Base-by-base conservation (phyloP, 176 grass and related monocot genomes). In the Carex kokanica region DNA sequence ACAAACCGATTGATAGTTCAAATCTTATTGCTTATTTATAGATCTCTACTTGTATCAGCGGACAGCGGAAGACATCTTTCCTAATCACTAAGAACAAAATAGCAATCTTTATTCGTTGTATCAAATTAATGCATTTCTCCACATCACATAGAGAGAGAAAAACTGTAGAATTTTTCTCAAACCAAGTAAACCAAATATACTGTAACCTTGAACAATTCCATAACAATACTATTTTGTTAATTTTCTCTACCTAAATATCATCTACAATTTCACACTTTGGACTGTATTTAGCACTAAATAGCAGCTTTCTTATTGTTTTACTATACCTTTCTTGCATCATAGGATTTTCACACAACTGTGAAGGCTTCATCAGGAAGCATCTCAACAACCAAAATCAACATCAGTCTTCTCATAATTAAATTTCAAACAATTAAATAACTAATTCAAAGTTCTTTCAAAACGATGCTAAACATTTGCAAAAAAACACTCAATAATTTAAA, bases 311-410 rank as follows among this genome's bases (percentile, higher is more conserved):
- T 17, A 58, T 58, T 11, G 60, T 29, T 65, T 38, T 1, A 69
- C 66, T 36, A 63, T 36, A 97, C 95, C 92, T 98, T 98, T 69
- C 95, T 88, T 87, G 90, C 95, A 72, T 98, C 95, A 80, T 94
- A 94, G 17, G 95, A 98, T 87, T 98, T 94, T 73, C 95, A 84
- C 61, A 94, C 88, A 79, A 94, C 82, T 79, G 81, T 80, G 80
- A 98, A 98, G 24, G 87, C 95, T 86, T 93, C 92, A 57, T 93
- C 62, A 36, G 95, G 95, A 74, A 98, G 89, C 95, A 98, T 93
- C 73, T 87, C 75, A 88, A 90, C 66, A 91, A 98, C 92, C 95
- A 94, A 73, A 59, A 84, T 43, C 43, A 80, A 82, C 64, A 88
- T 41, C 81, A 49, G 58, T 3, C 61, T 4, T n/a, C 59, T 24